phyloP scores from a whole-genome alignment of 345 rosid species.

The Eucalyptus caleyi region DNA sequence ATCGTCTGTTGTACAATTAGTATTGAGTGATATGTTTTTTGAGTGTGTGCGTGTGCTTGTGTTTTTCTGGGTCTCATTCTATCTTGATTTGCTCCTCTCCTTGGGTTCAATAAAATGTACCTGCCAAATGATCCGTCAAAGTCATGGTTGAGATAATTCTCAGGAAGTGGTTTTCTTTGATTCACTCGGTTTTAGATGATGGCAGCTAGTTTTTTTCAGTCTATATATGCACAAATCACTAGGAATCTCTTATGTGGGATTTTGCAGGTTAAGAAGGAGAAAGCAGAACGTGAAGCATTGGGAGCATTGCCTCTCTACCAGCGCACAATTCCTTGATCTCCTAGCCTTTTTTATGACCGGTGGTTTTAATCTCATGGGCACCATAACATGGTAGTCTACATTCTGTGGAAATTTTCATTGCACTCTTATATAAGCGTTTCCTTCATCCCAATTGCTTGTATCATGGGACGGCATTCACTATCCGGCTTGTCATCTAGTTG shows the following conservation, averaged over 20 bases:
- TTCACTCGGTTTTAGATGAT: not conserved
- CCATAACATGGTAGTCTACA: not conserved
- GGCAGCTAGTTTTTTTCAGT: not conserved
- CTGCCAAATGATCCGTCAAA: not conserved
- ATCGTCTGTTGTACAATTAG: not conserved
- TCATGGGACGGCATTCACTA: not conserved
- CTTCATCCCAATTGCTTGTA: not conserved
- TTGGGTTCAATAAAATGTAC: not conserved
- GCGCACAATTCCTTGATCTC: constrained; percentile 25
- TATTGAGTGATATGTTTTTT: not conserved
- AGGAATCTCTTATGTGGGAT: not conserved
- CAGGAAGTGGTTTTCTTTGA: not conserved
- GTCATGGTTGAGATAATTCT: not conserved
- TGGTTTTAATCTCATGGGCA: not conserved
- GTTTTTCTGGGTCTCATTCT: not conserved
- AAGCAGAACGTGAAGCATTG: constrained; percentile 32
- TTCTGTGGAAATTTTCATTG: not conserved
- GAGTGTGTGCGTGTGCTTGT: not conserved
- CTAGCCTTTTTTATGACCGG: not conserved
- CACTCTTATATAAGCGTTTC: not conserved
- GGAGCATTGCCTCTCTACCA: constrained; percentile 39
- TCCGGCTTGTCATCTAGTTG: not conserved
- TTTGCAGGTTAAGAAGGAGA: constrained; percentile 36
- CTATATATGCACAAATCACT: not conserved
- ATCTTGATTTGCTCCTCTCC: not conserved